Base-by-base conservation (phyloP, 2,329 filamentous ascomycete genomes). In the Curvularia lunata region DNA sequence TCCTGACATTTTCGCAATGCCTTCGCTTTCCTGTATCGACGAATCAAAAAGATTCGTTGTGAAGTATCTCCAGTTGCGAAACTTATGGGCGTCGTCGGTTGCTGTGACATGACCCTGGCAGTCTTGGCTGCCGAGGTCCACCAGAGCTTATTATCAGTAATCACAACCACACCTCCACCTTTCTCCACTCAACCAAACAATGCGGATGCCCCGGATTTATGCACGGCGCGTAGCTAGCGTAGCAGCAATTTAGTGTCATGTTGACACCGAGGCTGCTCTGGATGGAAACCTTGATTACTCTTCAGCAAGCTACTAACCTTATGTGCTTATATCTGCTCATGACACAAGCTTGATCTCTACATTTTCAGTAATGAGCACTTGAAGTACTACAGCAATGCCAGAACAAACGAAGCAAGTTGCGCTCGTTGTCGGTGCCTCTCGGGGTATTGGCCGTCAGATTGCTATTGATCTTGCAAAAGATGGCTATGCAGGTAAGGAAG, bases 371-470 rank as follows among this genome's bases (percentile, higher is more conserved):
- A 30, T 30, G n/a, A 46, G 4, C 25, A 30, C 27, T 19, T 28
- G 27, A 32, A 43, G 27, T 37, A 68, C 57, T 32, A 18, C 9
- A n/a, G 27, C n/a, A 8, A 43, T 43, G 41, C 23, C 59, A 18
- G 37, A 46, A 8, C 49, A 58, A 27, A 54, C 38, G 12, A 69
- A 81, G 54, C 81, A 81, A 61, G 89, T 92, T 6, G 90, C 89
- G 19, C 81, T 93, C 19, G 81, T 94, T 4, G 83, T 93, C 19
- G 91, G 91, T 38, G 90, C 89, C 2, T 93, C 90, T 0, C 81
- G 91, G 60, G 91, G 91, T 37, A 94, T 96, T 62, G 91, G 91
- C 45, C 82, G 91, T 40, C 91, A 95, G 74, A 82, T 95, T 38
- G 91, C 91, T 54, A 84, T 96, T 67, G 89, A 92, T 71, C 81